These are phyloP conservation scores for Condylostoma magnum DNA, from an alignment of 169 alveolate genomes.

Conservation along the genomic window DNA sequence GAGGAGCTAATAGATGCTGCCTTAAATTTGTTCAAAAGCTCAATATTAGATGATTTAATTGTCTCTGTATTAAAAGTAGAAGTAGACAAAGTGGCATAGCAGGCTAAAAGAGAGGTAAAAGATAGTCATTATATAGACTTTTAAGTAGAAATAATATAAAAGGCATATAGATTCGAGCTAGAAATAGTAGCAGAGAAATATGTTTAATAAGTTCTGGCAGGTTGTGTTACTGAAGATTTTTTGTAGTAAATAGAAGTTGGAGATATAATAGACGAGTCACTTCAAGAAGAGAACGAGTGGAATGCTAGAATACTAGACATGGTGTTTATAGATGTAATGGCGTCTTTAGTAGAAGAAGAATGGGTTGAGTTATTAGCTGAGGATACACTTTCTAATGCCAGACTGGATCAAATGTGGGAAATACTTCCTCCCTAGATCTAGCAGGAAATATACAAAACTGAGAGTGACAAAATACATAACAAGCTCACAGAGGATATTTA, in stretches of 20 bases:
- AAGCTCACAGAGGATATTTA: slow-evolving; percentile 4
- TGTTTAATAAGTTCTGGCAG: background rate
- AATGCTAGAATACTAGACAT: background rate
- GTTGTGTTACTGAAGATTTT: background rate
- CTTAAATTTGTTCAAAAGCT: background rate
- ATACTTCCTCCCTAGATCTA: background rate
- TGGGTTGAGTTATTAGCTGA: slow-evolving; percentile 23
- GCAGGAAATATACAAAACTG: background rate
- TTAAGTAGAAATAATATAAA: background rate
- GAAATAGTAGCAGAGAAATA: background rate
- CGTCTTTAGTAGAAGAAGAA: background rate
- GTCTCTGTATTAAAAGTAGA: background rate
- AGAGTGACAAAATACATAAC: background rate
- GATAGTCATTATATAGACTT: slow-evolving; percentile 1
- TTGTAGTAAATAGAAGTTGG: background rate
- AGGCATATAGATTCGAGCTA: background rate
- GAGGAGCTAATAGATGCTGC: background rate
- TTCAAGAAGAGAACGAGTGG: slow-evolving; percentile 14
- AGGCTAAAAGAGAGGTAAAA: background rate
- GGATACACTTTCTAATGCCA: slow-evolving; percentile 4
- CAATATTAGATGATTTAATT: background rate
- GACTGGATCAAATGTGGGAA: background rate
- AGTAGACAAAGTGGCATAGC: slow-evolving; percentile 2
- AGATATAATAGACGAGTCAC: background rate
- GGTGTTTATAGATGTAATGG: background rate